Base-by-base conservation (phyloP, 768 basidiomycete genomes). In the Vararia minispora region DNA sequence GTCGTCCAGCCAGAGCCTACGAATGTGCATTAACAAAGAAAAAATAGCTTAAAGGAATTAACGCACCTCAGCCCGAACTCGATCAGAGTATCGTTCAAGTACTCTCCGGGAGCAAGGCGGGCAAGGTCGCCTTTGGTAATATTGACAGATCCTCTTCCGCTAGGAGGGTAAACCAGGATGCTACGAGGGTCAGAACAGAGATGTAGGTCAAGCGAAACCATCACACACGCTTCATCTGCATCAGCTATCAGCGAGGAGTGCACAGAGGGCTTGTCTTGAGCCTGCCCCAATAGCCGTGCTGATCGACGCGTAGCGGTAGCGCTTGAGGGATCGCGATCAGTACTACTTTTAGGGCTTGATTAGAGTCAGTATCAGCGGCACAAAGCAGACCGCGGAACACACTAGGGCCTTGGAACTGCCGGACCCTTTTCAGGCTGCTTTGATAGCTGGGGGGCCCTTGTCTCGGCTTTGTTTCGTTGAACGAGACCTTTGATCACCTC, bases 1-100 rank as follows among this genome's bases (percentile, higher is more conserved):
- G 6, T 71, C 66, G 35, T 63, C 68, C 8, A 80, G 65, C 80
- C 85, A 87, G 11, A 78, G 62, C 55, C 90, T 92, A 40, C 6
- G 18, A 14, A 39, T 24, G 6, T 29, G 39, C 44, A 31, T 6
- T 12, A 14, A 29, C 14, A 25, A 27, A 35, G 31, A 22, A 27
- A 31, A 34, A 27, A 35, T 28, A 39, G 24, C 5, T 12, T 10
- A 42, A 6, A 27, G 13, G 20, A 36, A 3, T 8, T 4, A 1
- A 58, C 84, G 33, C 51, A 91, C 91, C 90, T 92, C 24, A 99
- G 66, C 3, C 89, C 92, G 49, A 92, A 95, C 54, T 99, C 95
- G 22, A 98, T 91, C 25, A 99, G 62, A 0, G 88, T 95, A 60
- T 99, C 95, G 53, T 99, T 99, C 33, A 99, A 66, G 55, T 80